Percentiles rank a stretch among this genome's conserved stretches.
These are phyloP conservation scores for Posidonia oceanica DNA, from an alignment of 116 monocot genomes.

Conservation along the genomic window DNA sequence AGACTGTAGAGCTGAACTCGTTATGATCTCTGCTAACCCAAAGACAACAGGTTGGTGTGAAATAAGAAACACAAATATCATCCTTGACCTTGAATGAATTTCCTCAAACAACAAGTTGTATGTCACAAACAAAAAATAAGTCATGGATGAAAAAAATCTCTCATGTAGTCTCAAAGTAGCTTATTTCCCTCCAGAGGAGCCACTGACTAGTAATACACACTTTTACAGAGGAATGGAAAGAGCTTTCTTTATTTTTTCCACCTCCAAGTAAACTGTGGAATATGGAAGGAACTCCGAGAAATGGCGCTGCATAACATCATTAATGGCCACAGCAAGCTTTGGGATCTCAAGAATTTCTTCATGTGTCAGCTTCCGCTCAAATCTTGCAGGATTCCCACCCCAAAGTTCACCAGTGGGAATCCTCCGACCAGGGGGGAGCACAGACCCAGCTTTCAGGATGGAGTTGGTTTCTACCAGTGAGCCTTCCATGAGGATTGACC, in stretches of 20 bases:
- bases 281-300: slow-evolving; percentile 72
- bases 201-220: neutral
- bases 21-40: too few species aligned
- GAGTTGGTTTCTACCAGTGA: slow-evolving; percentile 67
- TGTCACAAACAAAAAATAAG: slow-evolving; percentile 2
- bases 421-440: slow-evolving; percentile 57
- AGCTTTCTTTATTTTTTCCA: slow-evolving; percentile 65
- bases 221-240: slow-evolving; percentile 35
- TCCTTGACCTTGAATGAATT: slow-evolving; percentile 4
- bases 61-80: neutral
- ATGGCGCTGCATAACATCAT: slow-evolving; percentile 64
- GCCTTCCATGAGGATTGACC: slow-evolving; percentile 69
- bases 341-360: slow-evolving; percentile 71
- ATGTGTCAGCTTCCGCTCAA: slow-evolving; percentile 45
- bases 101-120: neutral
- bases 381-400: slow-evolving; percentile 79
- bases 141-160: neutral
- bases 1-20: too few species aligned
- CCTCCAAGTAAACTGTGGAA: slow-evolving; percentile 64
- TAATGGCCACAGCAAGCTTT: slow-evolving; percentile 51
- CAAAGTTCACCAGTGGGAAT: slow-evolving; percentile 67
- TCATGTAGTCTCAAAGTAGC: neutral
- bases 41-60: too few species aligned
- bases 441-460: slow-evolving; percentile 61
- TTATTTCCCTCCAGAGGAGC: slow-evolving; percentile 6